Conservation (phyloP, 1,284 basidiomycete genomes). For the Melampsora medusae region DNA sequence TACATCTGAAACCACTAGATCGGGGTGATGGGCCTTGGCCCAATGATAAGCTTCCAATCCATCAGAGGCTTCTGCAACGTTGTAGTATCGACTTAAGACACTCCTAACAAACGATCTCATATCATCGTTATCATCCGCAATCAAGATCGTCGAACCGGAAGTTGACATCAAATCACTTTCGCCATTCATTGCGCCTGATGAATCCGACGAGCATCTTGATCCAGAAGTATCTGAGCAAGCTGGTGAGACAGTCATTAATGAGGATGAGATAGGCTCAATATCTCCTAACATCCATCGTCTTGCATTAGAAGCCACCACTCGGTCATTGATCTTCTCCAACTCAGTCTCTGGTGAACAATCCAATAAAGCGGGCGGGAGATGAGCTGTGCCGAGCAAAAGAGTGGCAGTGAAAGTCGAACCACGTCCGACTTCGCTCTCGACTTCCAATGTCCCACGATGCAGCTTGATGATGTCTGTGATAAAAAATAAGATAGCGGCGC, state of each 20-base stretch:
- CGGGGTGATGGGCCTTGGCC: slow-evolving; percentile 46
- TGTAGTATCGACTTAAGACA: slow-evolving; percentile 49
- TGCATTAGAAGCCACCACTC: slow-evolving; percentile 31
- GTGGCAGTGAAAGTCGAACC: slow-evolving; percentile 39
- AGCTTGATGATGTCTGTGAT: slow-evolving; percentile 32
- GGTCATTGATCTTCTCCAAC: slow-evolving; percentile 34
- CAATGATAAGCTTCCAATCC: slow-evolving; percentile 48
- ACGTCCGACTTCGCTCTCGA: slow-evolving; percentile 27
- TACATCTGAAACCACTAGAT: slow-evolving; percentile 49
- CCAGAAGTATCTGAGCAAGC: slow-evolving; percentile 21
- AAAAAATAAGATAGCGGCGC: background rate
- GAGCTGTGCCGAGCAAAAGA: slow-evolving; percentile 18
- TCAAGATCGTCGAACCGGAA: slow-evolving; percentile 37
- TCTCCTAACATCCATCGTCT: slow-evolving; percentile 34
- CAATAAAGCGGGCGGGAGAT: slow-evolving; percentile 31
- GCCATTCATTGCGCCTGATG: background rate
- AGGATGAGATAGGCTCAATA: slow-evolving; percentile 5
- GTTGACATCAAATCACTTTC: slow-evolving; percentile 19
- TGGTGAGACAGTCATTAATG: slow-evolving; percentile 8
- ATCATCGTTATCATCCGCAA: slow-evolving; percentile 46
- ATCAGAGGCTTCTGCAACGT: slow-evolving; percentile 47
- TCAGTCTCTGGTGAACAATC: slow-evolving; percentile 30
- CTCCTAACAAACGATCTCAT: slow-evolving; percentile 48
- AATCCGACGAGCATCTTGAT: slow-evolving; percentile 19
- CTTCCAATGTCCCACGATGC: slow-evolving; percentile 24